Evolutionary conservation across 2,329 filamentous ascomycete species (phyloP), one percentile per base, ranked within the genome.

Genomic region (Penicillium verrucosum): DNA sequence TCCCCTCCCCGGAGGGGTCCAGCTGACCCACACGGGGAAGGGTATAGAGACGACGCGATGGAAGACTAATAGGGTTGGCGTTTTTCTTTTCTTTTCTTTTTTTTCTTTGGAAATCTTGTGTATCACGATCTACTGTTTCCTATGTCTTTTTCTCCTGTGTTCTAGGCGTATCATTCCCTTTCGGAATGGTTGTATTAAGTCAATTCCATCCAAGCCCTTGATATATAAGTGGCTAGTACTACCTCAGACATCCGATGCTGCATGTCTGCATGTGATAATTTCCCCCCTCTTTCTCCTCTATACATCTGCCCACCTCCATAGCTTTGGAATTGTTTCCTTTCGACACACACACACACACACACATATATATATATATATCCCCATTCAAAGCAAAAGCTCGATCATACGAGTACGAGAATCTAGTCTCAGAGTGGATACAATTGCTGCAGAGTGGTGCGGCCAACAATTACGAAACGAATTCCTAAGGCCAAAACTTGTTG

Each of bases 31-130:
- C 65, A 56, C 16, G 67, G 52, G 52, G 45, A 66, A 40, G 64
- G 58, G 30, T 62, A 68, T 42, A 67, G 58, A 29, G 68, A 70
- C 38, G 68, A 70, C 43, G 58, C 52, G 38, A 69, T 70, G 68
- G 67, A 69, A 51, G 69, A 71, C 47, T 65, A 63, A 51, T 40
- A 37, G 21, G 51, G 25, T 23, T 29, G 47, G 48, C 40, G 47
- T 44, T 53, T 41, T 49, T 21, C 21, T 21, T 21, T 49, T 49
- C 25, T 50, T 42, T 37, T 30, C 3, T 29, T 12, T 12, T 12
- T 14, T 14, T 32, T 2, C 30, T 50, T 45, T 38, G 32, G 36
- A 21, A 47, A 47, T 55, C 27, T 51, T 56, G 44, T 59, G 52
- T 60, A 53, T 57, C 34, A 56, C 37, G 44, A 56, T 60, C 48